Evolutionary conservation across 257 asterid genomes (phyloP).

Genomic region (Cordia subcordata): DNA sequence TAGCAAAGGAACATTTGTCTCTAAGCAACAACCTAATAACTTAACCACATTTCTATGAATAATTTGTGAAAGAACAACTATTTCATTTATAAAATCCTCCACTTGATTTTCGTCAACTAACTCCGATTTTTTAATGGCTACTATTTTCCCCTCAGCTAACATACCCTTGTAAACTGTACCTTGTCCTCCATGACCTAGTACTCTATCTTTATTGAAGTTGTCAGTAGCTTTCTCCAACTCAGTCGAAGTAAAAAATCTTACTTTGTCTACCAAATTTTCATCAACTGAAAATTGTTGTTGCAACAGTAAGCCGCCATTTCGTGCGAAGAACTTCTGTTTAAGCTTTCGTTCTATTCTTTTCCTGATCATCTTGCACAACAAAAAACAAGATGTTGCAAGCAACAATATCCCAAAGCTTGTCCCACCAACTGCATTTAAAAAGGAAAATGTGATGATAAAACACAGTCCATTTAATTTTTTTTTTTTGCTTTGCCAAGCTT

Average conservation of each 20-base stretch:
- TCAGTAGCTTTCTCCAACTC: neutral
- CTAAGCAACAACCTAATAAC: neutral
- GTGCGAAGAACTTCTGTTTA: slow-evolving; percentile 10
- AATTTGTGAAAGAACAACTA: neutral
- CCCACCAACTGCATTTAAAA: slow-evolving; percentile 1
- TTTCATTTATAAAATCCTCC: neutral
- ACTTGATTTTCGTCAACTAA: neutral
- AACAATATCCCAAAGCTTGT: slow-evolving; percentile 4
- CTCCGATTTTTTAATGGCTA: neutral
- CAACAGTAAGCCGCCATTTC: slow-evolving; percentile 12
- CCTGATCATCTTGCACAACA: slow-evolving; percentile 8
- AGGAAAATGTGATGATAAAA: neutral
- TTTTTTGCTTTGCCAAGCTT: too few relatives aligned
- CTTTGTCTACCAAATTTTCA: neutral
- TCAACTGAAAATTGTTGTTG: neutral
- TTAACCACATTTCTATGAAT: neutral
- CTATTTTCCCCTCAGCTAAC: neutral
- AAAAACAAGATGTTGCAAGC: slow-evolving; percentile 3
- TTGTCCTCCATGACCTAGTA: neutral
- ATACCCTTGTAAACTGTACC: neutral
- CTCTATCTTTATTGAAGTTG: neutral
- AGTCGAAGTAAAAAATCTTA: neutral
- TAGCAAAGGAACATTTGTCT: neutral
- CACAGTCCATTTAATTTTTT: too few relatives aligned
- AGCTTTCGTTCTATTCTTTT: slow-evolving; percentile 11